Base-by-base conservation (phyloP, 2,329 filamentous ascomycete species). In the Elsinoe fawcettii region DNA sequence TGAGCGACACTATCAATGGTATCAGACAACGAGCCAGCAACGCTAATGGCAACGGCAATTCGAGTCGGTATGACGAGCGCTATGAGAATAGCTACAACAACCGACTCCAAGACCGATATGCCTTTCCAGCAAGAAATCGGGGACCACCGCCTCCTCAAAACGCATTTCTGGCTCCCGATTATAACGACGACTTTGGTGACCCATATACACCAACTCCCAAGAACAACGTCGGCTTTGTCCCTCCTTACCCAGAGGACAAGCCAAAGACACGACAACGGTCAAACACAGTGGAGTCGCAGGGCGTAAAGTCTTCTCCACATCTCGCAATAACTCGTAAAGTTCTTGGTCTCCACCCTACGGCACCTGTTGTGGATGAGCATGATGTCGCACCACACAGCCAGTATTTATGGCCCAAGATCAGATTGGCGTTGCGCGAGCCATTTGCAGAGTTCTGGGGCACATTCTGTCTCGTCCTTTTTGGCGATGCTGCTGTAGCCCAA, bases 381-480 rank as follows among this genome's bases (percentile, higher is more conserved):
- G 71, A 74, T 51, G 61, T 64, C 1, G 66, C 69, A 1, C 62
- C 66, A 39, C 67, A 70, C 16, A 67, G 69, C 5, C 63, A 70
- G 30, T 59, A 74, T 18, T 58, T 69, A 11, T 75, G 73, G 73
- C 68, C 68, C 3, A 66, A 66, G 20, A 65, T 73, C 41, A 60
- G 72, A 16, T 32, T 66, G 5, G 67, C 66, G 1, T 61, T 76
- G 22, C 66, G 73, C 58, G 74, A 76, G 60, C 73, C 73, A 0
- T 73, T 75, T 30, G 69, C 72, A 0, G 74, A 76, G 59, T 75
- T 76, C 62, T 74, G 70, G 61, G 74, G 73, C 1, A 67, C 69
- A 0, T 67, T 71, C 18, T 69, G 74, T 27, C 69, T 75, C 65
- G 68, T 75, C 2, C 65, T 73, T 56, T 76, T 76, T 59, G 73